These are phyloP conservation scores for Epichloe gansuensis DNA, from an alignment of 2,329 filamentous ascomycete species.

Conservation along the genomic window DNA sequence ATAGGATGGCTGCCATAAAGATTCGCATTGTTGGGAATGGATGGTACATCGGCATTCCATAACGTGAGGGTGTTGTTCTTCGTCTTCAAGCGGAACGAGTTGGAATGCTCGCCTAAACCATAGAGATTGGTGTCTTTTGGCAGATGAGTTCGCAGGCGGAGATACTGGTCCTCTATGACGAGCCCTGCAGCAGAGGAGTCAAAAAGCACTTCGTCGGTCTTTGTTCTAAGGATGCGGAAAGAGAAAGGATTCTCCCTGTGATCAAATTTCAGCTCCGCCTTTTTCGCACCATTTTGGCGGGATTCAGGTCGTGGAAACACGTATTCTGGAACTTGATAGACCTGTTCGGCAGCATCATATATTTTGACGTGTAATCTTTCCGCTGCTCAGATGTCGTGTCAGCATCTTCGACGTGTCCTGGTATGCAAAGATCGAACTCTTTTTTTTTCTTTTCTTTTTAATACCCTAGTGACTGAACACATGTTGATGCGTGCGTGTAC, in stretches of 20 bases:
- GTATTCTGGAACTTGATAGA: constrained; percentile 57
- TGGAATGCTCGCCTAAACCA: constrained; percentile 62
- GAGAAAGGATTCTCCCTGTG: constrained; percentile 40
- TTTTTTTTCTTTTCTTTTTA: too few species aligned
- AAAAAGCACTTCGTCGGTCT: constrained; percentile 38
- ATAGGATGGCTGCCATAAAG: constrained; percentile 62
- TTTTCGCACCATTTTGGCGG: background rate
- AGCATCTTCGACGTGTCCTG: background rate
- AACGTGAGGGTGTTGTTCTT: constrained; percentile 56
- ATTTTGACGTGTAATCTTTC: constrained; percentile 60
- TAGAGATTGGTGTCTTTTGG: constrained; percentile 57
- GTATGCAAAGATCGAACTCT: too few species aligned
- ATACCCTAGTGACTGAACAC: too few species aligned
- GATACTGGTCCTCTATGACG: constrained; percentile 62
- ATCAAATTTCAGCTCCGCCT: constrained; percentile 31
- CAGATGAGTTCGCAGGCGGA: constrained; percentile 54
- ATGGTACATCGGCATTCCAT: constrained; percentile 55
- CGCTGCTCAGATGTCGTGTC: background rate
- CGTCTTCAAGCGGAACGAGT: constrained; percentile 51
- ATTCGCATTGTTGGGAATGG: constrained; percentile 47
- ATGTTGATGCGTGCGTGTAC: background rate
- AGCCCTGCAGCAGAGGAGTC: constrained; percentile 51
- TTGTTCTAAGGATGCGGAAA: constrained; percentile 38
- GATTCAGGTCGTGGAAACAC: constrained; percentile 47
- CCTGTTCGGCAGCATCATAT: constrained; percentile 48